These are phyloP conservation scores for Lodderomyces orthopsilosis DNA, from an alignment of 1,139 yeast species.

Conservation along the genomic window DNA sequence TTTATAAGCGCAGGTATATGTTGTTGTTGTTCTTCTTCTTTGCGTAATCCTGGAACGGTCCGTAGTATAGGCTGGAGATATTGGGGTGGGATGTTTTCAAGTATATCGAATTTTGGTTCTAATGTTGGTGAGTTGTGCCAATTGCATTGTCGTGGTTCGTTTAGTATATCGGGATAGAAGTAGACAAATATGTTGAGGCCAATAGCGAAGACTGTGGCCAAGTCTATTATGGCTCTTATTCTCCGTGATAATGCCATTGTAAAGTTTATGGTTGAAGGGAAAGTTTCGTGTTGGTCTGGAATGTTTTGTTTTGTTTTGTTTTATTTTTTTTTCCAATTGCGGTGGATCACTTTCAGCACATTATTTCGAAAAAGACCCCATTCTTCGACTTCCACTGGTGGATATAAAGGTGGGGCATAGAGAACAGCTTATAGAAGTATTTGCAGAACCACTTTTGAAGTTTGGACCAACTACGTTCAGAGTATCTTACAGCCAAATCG, in stretches of 20 bases:
- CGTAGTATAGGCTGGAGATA: slow-evolving; percentile 24
- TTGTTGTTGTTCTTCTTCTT: slow-evolving; percentile 2
- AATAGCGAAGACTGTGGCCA: slow-evolving; percentile 12
- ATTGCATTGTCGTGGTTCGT: slow-evolving; percentile 49
- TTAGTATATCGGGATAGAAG: slow-evolving; percentile 67
- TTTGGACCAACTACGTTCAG: no score
- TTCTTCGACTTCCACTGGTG: no score
- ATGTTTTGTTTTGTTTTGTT: no score
- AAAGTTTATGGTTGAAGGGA: neutral
- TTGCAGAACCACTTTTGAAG: no score
- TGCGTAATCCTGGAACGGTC: slow-evolving; percentile 26
- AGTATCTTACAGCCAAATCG: no score
- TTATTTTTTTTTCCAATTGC: no score
- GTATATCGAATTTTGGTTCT: slow-evolving; percentile 16
- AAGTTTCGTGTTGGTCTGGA: no score
- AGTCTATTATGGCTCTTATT: slow-evolving; percentile 10
- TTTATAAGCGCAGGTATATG: neutral
- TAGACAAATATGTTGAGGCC: slow-evolving; percentile 45
- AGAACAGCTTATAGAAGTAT: no score
- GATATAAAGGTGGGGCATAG: no score
- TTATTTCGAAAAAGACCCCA: no score
- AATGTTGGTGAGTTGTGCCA: slow-evolving; percentile 38
- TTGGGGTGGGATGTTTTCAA: slow-evolving; percentile 24
- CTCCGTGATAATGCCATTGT: slow-evolving; percentile 9
- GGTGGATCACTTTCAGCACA: no score